Evolutionary conservation across 305 asterid genomes (phyloP), one percentile per base, ranked within the genome.

Genomic region (Fraxinus sp.): DNA sequence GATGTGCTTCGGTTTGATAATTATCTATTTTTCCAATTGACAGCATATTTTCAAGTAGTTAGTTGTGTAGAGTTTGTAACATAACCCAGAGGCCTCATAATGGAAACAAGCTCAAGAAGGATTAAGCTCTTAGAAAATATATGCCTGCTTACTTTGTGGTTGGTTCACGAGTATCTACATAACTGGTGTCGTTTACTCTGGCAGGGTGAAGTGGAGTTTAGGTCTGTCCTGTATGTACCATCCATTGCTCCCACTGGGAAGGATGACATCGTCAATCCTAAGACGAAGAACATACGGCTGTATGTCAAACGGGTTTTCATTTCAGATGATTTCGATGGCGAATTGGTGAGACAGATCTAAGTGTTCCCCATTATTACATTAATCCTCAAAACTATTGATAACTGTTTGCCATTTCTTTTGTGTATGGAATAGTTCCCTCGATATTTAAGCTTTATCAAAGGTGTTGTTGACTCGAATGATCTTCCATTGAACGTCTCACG

Each of bases 151-250:
- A 30, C 6, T 80, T 35, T 26, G 76, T 83, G 70, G 32, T 70
- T 78, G 78, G 37, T 77, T 9, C 9, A 18, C 72, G 37, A 16
- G 77, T 78, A 52, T 44, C 70, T 78, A 35, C 84, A 44, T 59
- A 4, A 71, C 75, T 2, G 76, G 24, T 77, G 24, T 84, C 41
- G 55, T 81, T 84, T 62, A 64, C 83, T 86, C 81, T 70, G 81
- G 64, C 87, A 96, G 99, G 99, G 99, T 82, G 99, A 96, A 89
- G 99, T 96, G 74, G 99, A 96, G 90, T 96, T 96, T 86, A 91
- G 97, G 81, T 94, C 98, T 75, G 84, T 96, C 73, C 88, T 96
- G 20, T 96, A 90, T 84, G 98, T 93, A 85, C 99, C 99, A 33
- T 84, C 98, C 71, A 87, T 89, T 81, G 87, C 95, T 83, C 90